Percentiles rank a stretch among this genome's conserved stretches.
Conservation (phyloP, 2,329 filamentous ascomycete species). For the Venturiaceae sp. region DNA sequence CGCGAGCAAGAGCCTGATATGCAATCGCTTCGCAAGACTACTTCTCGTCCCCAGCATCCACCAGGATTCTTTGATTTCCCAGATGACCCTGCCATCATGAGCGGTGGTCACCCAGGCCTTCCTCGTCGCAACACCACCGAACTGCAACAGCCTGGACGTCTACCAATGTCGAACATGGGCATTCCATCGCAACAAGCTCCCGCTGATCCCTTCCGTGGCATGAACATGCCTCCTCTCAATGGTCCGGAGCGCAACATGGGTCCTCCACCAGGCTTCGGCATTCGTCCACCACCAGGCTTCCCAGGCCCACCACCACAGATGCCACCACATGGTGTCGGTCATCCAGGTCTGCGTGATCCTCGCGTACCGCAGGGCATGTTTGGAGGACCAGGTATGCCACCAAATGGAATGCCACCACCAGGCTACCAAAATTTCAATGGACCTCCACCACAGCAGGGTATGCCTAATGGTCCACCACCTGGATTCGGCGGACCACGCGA, state of each 20-base stretch:
- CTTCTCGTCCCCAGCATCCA: conserved; percentile 1
- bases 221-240: conserved; percentile 1
- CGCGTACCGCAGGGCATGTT: conserved; percentile 1
- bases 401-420: background rate
- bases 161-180: conserved; percentile 7
- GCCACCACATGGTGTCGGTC: background rate
- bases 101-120: conserved; percentile 2
- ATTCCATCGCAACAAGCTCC: conserved; percentile 7
- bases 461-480: background rate
- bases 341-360: background rate
- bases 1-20: conserved; percentile 3
- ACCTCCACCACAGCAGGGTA: background rate
- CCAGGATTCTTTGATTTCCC: conserved; percentile 4
- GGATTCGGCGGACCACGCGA: background rate
- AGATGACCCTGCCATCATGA: background rate
- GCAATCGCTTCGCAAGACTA: conserved; percentile 1
- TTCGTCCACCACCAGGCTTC: conserved; percentile 7
- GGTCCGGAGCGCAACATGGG: background rate
- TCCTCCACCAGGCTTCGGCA: conserved; percentile 6
- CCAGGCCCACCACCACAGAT: conserved; percentile 1
- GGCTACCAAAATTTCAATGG: conserved; percentile 1
- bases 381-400: background rate
- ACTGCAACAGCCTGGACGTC: background rate
- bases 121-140: conserved; percentile 6
- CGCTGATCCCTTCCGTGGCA: conserved; percentile 3